Evolutionary conservation across 495 filamentous ascomycete genomes (phyloP), one percentile per base, ranked within the genome.

Genomic region (Articulospora tetracladia): DNA sequence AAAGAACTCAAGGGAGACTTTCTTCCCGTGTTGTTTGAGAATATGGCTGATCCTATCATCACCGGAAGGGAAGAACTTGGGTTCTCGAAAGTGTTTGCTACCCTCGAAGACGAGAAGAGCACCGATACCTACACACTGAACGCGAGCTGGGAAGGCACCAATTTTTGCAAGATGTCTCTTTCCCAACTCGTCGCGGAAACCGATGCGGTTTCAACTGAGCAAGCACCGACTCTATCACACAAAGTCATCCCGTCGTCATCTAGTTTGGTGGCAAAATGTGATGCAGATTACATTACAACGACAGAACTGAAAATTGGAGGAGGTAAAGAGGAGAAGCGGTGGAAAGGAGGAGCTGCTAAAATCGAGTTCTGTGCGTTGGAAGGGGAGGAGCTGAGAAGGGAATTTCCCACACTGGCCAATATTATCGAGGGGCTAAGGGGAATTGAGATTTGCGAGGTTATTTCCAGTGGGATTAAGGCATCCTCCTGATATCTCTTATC

Each of bases 371-470:
- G 36, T 22, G 27, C 32, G 3, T 25, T 61, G 23, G 2, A 32
- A 11, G 58, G 58, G 2, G 25, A 34, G 23, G 52, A 55, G 36
- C 25, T 61, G 11, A 28, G 30, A 78, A 66, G 77, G 27, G 66
- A 66, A 28, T 65, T 84, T 53, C 82, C 83, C 0, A 84, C 79
- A 4, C 66, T 84, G 32, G 79, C 83, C 54, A 78, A 83, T 68
- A 68, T 85, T 19, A 67, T 80, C 24, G 67, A 70, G 39, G 70
- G 74, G 27, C 61, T 84, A 60, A 75, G 71, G 2, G 77, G 79
- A 57, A 75, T 85, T 52, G 80, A 78, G 1, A 69, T 82, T 10
- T 79, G 79, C 55, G 75, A 78, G 53, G 62, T 83, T 27, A 66
- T 84, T n/a, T 39, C 22, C 11, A 46, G 58, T 47, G 58, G 58